phyloP scores from a whole-genome alignment of 2,329 filamentous ascomycete genomes.

The Beauveria pseudobassiana region DNA sequence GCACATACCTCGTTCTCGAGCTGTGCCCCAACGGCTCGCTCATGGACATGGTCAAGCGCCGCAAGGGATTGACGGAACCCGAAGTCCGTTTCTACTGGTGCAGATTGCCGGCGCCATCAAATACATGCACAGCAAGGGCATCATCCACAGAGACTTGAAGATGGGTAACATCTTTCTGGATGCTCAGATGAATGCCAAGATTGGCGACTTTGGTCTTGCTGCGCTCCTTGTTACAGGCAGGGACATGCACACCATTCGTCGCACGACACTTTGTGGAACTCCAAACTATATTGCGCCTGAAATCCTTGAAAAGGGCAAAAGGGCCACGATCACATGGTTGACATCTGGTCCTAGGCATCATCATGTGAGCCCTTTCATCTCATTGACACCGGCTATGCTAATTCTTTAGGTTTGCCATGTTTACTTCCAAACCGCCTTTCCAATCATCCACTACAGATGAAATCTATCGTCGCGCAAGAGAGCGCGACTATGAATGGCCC shows the following conservation, averaged over 20 bases:
- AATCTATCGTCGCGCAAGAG: conserved; percentile 65
- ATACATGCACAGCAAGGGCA: conserved; percentile 91
- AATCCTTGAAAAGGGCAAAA: conserved; percentile 91
- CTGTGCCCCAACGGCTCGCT: conserved; percentile 92
- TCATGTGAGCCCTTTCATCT: conserved; percentile 57
- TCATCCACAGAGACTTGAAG: conserved; percentile 94
- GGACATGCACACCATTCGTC: conserved; percentile 74
- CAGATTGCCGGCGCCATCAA: conserved; percentile 96
- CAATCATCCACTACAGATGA: conserved; percentile 85
- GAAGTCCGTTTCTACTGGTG: conserved; percentile 87
- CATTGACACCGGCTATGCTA: neutral
- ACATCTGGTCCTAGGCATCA: conserved; percentile 98
- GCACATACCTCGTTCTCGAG: conserved; percentile 90
- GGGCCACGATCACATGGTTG: conserved; percentile 95
- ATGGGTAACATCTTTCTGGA: conserved; percentile 98
- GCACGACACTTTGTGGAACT: conserved; percentile 92
- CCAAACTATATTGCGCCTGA: conserved; percentile 98
- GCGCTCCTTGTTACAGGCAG: conserved; percentile 85
- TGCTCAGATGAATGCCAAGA: conserved; percentile 91
- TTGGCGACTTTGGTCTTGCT: conserved; percentile 93
- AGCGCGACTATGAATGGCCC: conserved; percentile 76
- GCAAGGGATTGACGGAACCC: conserved; percentile 83
- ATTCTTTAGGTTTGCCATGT: conserved; percentile 72
- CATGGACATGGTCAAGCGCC: conserved; percentile 94
- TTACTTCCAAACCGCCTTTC: conserved; percentile 93